Percentiles rank a stretch among this genome's conserved stretches.
phyloP scores from a whole-genome alignment of 148 eudicot genomes.

The Cornus kousa region DNA sequence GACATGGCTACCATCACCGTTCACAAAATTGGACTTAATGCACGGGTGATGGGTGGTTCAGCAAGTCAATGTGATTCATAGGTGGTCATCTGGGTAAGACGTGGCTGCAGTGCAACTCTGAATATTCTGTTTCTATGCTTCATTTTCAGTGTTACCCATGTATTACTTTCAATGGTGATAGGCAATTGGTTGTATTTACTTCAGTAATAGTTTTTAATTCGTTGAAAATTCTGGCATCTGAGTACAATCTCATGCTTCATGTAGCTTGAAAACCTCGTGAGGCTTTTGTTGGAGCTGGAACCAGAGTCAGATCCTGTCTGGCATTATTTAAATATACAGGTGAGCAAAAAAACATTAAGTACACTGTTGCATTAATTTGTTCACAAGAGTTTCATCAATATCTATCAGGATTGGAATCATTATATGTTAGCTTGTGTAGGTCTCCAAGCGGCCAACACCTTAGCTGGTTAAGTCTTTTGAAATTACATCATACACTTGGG shows the following conservation, averaged over 20 bases:
- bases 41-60: not conserved
- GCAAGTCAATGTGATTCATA: not conserved
- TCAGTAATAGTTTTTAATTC: not conserved
- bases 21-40: not conserved
- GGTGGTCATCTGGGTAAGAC: not conserved
- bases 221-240: conserved; percentile 3
- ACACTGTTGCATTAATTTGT: not conserved
- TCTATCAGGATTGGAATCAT: not conserved
- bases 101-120: not conserved
- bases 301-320: conserved; percentile 98
- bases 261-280: conserved; percentile 92
- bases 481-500: conserved; percentile 3
- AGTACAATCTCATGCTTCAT: conserved; percentile 25
- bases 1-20: not conserved
- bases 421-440: not conserved
- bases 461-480: not conserved
- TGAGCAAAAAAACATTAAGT: conserved; percentile 21
- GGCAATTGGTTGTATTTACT: not conserved
- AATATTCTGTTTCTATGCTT: conserved; percentile 2
- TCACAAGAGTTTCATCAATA: not conserved
- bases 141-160: not conserved
- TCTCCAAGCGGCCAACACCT: not conserved
- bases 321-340: conserved; percentile 95
- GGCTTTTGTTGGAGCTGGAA: conserved; percentile 93
- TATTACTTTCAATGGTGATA: conserved; percentile 1